phyloP scores from a whole-genome alignment of 1,284 basidiomycete genomes.

The Ceratobasidium sp. region DNA sequence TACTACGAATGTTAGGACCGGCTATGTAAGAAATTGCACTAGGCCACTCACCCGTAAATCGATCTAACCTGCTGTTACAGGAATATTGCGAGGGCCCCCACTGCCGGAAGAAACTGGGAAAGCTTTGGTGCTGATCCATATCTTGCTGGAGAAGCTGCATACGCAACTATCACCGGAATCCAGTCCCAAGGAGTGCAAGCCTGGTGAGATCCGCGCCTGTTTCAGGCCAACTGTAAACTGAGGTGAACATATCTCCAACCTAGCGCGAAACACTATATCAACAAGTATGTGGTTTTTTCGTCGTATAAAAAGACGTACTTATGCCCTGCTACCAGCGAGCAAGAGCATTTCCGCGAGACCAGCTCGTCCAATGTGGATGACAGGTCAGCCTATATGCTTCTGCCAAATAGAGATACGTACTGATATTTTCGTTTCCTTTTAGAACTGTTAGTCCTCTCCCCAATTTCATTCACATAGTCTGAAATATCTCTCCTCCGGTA shows the following conservation, averaged over 20 bases:
- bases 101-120: constrained; percentile 80
- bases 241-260: neutral
- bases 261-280: constrained; percentile 71
- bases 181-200: constrained; percentile 69
- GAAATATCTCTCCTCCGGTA: constrained; percentile 48
- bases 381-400: constrained; percentile 55
- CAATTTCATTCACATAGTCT: neutral
- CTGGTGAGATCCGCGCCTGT: constrained; percentile 50
- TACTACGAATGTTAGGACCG: neutral
- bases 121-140: constrained; percentile 70
- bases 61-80: constrained; percentile 51
- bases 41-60: neutral
- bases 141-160: constrained; percentile 70
- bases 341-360: constrained; percentile 66
- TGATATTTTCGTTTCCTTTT: neutral
- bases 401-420: neutral
- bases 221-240: neutral
- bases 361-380: constrained; percentile 75
- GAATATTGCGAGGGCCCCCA: constrained; percentile 69
- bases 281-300: constrained; percentile 61
- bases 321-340: constrained; percentile 56
- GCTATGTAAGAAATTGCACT: constrained; percentile 10
- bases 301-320: neutral
- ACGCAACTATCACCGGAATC: constrained; percentile 64
- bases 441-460: constrained; percentile 32